Evolutionary conservation across 2,329 filamentous ascomycete species (phyloP).

Genomic region (Talaromyces sp.): DNA sequence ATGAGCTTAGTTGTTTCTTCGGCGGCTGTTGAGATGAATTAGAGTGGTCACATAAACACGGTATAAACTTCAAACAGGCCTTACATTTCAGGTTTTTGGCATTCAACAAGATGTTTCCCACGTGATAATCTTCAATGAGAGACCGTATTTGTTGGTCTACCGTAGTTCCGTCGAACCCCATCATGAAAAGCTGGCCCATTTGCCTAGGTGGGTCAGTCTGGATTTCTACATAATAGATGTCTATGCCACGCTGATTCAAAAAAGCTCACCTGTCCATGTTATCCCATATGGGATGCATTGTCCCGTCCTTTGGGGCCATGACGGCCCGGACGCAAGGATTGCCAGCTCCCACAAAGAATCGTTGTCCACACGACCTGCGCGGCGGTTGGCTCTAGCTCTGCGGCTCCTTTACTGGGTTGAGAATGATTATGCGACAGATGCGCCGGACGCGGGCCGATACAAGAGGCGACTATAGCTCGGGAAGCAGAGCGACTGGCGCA

Average conservation of each 20-base stretch:
- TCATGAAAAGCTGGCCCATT: conserved; percentile 58
- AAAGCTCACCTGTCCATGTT: conserved; percentile 35
- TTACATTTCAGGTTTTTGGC: conserved; percentile 63
- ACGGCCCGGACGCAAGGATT: conserved; percentile 28
- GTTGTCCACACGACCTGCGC: not conserved
- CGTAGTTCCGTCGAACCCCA: conserved; percentile 62
- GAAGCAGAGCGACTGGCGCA: not conserved
- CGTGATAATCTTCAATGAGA: conserved; percentile 63
- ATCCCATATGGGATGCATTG: conserved; percentile 36
- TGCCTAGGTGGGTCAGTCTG: conserved; percentile 60
- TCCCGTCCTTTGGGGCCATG: conserved; percentile 37
- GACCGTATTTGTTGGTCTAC: conserved; percentile 59
- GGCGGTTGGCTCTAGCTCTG: not conserved
- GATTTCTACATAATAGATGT: no score
- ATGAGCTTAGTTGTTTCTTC: conserved; percentile 84
- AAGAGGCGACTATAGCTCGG: not conserved
- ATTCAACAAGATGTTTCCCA: conserved; percentile 72
- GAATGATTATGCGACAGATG: not conserved
- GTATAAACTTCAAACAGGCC: conserved; percentile 31
- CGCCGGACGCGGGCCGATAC: not conserved
- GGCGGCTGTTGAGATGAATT: conserved; percentile 59
- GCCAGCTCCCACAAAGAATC: conserved; percentile 15
- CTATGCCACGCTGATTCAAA: no score
- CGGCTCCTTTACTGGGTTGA: not conserved
- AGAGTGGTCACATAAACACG: not conserved